Conservation (phyloP, 139 green algal genomes). For the Pleodorina starrii region DNA sequence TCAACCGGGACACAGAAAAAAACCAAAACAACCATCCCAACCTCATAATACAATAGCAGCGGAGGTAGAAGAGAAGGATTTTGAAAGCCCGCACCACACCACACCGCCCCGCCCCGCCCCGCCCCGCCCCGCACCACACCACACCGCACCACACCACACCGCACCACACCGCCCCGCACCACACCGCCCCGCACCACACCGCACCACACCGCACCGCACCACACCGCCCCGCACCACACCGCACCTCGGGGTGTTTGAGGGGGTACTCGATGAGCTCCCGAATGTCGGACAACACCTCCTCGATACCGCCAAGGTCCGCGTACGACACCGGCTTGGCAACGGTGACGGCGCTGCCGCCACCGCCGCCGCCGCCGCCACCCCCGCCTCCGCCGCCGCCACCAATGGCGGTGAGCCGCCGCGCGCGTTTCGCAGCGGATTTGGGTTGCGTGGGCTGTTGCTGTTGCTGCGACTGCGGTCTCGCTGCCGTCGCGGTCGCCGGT, state of each 20-base stretch:
- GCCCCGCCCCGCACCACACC: no score
- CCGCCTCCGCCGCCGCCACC: slow-evolving; percentile 4
- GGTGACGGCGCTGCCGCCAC: slow-evolving; percentile 42
- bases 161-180: no score
- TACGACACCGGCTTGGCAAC: slow-evolving; percentile 71
- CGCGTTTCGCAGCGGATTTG: slow-evolving; percentile 34
- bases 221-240: no score
- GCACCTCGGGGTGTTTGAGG: slow-evolving; percentile 90
- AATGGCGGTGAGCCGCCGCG: not conserved
- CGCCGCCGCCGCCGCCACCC: not conserved
- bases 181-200: no score
- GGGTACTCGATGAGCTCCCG: slow-evolving; percentile 92
- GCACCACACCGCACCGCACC: no score
- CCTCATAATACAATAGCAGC: no score
- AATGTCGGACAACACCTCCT: slow-evolving; percentile 86
- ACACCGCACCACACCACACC: no score
- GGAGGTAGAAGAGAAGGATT: no score
- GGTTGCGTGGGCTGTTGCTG: not conserved
- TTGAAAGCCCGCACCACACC: no score
- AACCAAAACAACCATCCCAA: no score
- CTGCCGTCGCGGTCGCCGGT: not conserved
- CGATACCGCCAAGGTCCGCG: slow-evolving; percentile 89
- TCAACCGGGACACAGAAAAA: no score
- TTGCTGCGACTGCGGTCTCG: not conserved
- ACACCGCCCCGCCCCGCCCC: no score